Evolutionary conservation across 2,329 filamentous ascomycete genomes (phyloP), one percentile per base, ranked within the genome.

Genomic region (Domatiomyces catenatus): DNA sequence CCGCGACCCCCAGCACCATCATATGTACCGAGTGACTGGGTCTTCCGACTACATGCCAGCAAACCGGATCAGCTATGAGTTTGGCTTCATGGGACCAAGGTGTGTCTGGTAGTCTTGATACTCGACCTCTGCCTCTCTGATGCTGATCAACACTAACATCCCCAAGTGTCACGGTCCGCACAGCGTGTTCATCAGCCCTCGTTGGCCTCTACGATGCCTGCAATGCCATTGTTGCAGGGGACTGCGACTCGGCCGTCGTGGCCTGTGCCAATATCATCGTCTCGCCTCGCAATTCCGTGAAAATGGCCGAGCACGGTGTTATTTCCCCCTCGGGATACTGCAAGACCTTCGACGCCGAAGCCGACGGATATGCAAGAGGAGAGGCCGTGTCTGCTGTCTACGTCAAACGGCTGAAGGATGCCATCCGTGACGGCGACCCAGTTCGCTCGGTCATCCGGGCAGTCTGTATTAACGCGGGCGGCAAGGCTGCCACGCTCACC

Each of bases 241-340:
- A 24, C 22, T 24, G 22, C 6, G 22, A 24, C 22, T 24, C 22
- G 22, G 22, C 22, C 3, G 61, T 50, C 26, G 58, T 58, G 2
- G 47, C 24, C 10, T 54, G 47, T 4, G 26, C 48, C 6, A 54
- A 53, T 36, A 5, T 52, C 3, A 43, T 54, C 6, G 15, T 51
- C 8, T 12, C 12, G 12, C 53, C 61, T 4, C 12, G n/a, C n/a
- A 20, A 32, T n/a, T 12, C 46, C 2, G 20, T 61, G 7, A 52
- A 44, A 28, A 61, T 62, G 2, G 58, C 58, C 1, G 65, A 67
- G 46, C 48, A 63, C 18, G 26, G 28, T 48, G 7, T 54, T 63
- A 1, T 48, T 51, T 26, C 63, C 60, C 0, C 55, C 56, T 15
- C 44, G 55, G 56, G 7, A 18, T 22, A 24, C 3, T 53, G 24